These are phyloP conservation scores for Aspergillus flavus DNA, from an alignment of 2,329 filamentous ascomycete genomes.

Conservation along the genomic window DNA sequence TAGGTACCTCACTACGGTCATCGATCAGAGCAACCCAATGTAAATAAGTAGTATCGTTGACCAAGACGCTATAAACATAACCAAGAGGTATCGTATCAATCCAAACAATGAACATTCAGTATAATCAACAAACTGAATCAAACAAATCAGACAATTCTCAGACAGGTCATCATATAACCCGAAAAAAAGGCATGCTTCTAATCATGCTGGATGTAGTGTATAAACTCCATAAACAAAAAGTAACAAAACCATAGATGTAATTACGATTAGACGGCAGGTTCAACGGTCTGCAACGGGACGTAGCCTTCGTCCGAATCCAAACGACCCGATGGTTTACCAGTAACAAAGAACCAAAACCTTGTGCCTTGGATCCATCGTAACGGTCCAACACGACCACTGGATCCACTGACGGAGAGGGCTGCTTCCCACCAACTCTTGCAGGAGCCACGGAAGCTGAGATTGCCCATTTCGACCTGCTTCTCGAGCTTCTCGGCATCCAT, in stretches of 20 bases:
- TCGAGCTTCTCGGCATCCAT: constrained; percentile 74
- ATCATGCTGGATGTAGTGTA: constrained; percentile 3
- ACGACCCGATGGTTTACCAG: constrained; percentile 27
- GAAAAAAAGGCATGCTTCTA: neutral
- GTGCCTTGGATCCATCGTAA: constrained; percentile 23
- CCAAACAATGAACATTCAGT: neutral
- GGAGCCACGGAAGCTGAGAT: constrained; percentile 21
- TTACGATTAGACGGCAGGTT: constrained; percentile 30
- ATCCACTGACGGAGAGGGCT: constrained; percentile 26
- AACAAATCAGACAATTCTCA: neutral
- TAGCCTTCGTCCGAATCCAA: constrained; percentile 43
- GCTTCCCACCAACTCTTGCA: constrained; percentile 36
- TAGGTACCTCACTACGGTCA: neutral
- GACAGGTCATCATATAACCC: neutral
- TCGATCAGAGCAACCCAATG: neutral
- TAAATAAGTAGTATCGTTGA: neutral
- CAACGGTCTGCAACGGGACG: constrained; percentile 49
- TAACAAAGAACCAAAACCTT: constrained; percentile 32
- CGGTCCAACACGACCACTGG: constrained; percentile 19
- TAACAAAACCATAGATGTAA: neutral
- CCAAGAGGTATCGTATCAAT: constrained; percentile 17
- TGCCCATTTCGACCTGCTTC: constrained; percentile 50
- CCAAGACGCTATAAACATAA: constrained; percentile 5
- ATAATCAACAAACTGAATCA: neutral
- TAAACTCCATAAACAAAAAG: constrained; percentile 8